These are phyloP conservation scores for Chaetomium olivaceum DNA, from an alignment of 2,329 filamentous ascomycete genomes.

Conservation along the genomic window DNA sequence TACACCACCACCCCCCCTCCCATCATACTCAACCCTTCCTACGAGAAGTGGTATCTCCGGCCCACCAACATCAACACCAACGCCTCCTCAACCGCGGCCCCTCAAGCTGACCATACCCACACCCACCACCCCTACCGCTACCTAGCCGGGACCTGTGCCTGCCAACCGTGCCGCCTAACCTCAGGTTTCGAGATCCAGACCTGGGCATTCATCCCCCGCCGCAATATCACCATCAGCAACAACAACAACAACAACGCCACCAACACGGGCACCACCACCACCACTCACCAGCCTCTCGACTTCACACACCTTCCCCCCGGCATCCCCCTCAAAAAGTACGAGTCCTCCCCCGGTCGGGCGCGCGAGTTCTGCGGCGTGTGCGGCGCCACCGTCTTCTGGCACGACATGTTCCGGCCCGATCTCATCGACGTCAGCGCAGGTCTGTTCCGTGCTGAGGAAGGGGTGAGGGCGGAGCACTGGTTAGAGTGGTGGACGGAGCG, in stretches of 20 bases:
- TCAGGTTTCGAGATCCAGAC: conserved; percentile 64
- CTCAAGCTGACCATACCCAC: not conserved
- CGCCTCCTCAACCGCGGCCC: not conserved
- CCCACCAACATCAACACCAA: not conserved
- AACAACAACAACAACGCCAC: conserved; percentile 49
- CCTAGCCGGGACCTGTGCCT: conserved; percentile 61
- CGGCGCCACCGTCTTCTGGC: conserved; percentile 66
- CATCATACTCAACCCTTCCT: conserved; percentile 44
- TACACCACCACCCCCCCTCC: conserved; percentile 41
- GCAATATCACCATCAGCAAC: conserved; percentile 49
- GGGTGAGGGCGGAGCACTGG: conserved; percentile 41
- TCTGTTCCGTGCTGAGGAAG: conserved; percentile 42
- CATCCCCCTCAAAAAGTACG: conserved; percentile 51
- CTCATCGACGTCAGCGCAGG: conserved; percentile 67
- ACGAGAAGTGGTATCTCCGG: conserved; percentile 63
- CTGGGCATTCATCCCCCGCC: conserved; percentile 66
- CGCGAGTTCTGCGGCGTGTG: conserved; percentile 64
- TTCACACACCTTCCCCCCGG: conserved; percentile 42
- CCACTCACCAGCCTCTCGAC: conserved; percentile 34
- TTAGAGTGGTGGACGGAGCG: conserved; percentile 61
- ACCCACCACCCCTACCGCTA: conserved; percentile 41
- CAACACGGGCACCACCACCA: not conserved
- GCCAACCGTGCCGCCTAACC: conserved; percentile 60
- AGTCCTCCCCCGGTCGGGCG: conserved; percentile 53
- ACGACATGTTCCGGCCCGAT: conserved; percentile 52